phyloP scores from a whole-genome alignment of 768 basidiomycete genomes.

The Phylloporus rhodoxanthus region DNA sequence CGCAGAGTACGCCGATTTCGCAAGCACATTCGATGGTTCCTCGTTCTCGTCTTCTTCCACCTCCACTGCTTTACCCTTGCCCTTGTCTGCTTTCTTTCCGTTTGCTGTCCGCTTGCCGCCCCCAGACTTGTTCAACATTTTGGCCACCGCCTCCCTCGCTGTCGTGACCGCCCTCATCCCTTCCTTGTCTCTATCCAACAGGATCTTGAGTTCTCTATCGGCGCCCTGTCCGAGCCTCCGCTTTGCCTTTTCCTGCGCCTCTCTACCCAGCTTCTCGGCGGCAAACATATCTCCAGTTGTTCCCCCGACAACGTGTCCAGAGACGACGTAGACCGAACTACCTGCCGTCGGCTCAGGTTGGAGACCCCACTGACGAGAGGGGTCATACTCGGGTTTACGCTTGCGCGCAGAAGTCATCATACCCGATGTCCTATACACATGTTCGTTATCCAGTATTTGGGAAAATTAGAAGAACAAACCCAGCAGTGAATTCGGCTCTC shows the following conservation, averaged over 20 bases:
- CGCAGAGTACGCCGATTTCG: slow-evolving; percentile 56
- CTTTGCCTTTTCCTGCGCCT: slow-evolving; percentile 71
- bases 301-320: slow-evolving; percentile 67
- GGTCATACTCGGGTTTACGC: slow-evolving; percentile 57
- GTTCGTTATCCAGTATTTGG: background rate
- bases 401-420: slow-evolving; percentile 48
- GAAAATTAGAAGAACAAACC: slow-evolving; percentile 43
- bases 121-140: slow-evolving; percentile 20
- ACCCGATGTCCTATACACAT: slow-evolving; percentile 57
- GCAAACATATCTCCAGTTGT: slow-evolving; percentile 41
- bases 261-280: slow-evolving; percentile 70
- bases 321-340: slow-evolving; percentile 70
- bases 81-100: slow-evolving; percentile 16
- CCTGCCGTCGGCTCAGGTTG: slow-evolving; percentile 42
- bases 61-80: slow-evolving; percentile 7
- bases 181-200: slow-evolving; percentile 61
- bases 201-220: slow-evolving; percentile 53
- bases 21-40: slow-evolving; percentile 12
- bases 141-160: slow-evolving; percentile 45
- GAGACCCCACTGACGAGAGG: slow-evolving; percentile 70
- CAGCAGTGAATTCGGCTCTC: slow-evolving; percentile 79
- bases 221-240: slow-evolving; percentile 54
- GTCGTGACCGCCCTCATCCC: slow-evolving; percentile 61
- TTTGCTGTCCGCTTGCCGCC: slow-evolving; percentile 13
- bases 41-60: slow-evolving; percentile 11